Conservation (phyloP, 768 basidiomycete genomes). For the Tylopilus rubrobrunneus region DNA sequence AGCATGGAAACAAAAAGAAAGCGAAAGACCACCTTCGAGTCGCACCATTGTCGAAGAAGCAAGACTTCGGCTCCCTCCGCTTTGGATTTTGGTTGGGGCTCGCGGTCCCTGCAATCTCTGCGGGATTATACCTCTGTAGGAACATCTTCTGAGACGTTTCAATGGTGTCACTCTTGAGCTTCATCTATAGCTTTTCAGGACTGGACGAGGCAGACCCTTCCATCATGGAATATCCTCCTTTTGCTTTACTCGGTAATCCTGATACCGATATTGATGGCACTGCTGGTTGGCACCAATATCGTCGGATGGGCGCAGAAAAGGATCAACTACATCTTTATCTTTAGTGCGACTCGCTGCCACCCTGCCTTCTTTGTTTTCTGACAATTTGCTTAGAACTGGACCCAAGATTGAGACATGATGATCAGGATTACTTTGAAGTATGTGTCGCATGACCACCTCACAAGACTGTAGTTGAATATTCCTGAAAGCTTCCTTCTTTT, state of each 20-base stretch:
- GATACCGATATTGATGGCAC: conserved; percentile 69
- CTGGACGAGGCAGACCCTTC: conserved; percentile 49
- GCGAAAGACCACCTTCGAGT: conserved; percentile 67
- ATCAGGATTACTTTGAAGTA: conserved; percentile 73
- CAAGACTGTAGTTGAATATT: not conserved
- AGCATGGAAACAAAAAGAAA: conserved; percentile 73
- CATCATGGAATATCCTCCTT: conserved; percentile 70
- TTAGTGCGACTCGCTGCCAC: conserved; percentile 43
- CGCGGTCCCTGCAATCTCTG: conserved; percentile 61
- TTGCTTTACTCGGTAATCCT: conserved; percentile 73
- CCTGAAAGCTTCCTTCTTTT: conserved; percentile 67
- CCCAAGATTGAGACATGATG: conserved; percentile 66
- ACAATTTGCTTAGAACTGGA: conserved; percentile 54
- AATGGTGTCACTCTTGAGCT: not conserved
- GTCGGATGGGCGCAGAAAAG: conserved; percentile 68
- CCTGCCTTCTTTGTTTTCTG: not conserved
- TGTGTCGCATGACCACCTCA: conserved; percentile 9
- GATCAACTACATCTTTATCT: conserved; percentile 94
- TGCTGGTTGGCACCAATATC: conserved; percentile 82
- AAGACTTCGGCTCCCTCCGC: conserved; percentile 70
- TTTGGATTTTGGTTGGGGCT: conserved; percentile 72
- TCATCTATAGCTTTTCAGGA: conserved; percentile 48
- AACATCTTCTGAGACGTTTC: not conserved
- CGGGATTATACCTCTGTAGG: conserved; percentile 60
- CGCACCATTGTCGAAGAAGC: conserved; percentile 45